Percentiles rank a stretch among this genome's conserved stretches.
These are phyloP conservation scores for Aspergillus alliaceus DNA, from an alignment of 2,329 filamentous ascomycete species.

Conservation along the genomic window DNA sequence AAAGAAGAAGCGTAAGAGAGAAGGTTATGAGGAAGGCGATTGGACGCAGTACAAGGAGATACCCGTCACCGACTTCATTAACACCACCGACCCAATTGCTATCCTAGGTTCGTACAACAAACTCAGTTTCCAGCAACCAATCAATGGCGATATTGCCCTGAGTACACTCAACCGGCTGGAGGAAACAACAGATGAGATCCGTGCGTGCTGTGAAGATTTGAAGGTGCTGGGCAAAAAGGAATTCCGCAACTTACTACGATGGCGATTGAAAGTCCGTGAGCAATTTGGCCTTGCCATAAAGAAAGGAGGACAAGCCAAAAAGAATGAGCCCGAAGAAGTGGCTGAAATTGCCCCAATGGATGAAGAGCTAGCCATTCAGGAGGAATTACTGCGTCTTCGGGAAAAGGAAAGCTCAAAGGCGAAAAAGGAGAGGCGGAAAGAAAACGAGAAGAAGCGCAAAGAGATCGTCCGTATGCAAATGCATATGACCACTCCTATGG, in stretches of 20 bases:
- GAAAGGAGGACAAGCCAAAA: conserved; percentile 55
- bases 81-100: conserved; percentile 88
- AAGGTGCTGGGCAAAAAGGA: conserved; percentile 92
- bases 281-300: conserved; percentile 85
- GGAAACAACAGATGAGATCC: conserved; percentile 81
- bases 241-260: conserved; percentile 84
- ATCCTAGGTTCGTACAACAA: conserved; percentile 85
- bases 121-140: conserved; percentile 77
- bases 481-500: conserved; percentile 93
- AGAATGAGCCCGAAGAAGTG: conserved; percentile 66
- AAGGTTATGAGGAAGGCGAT: conserved; percentile 96
- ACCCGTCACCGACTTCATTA: conserved; percentile 87
- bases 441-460: conserved; percentile 92
- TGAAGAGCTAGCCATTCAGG: conserved; percentile 86
- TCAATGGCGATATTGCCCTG: conserved; percentile 79
- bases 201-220: conserved; percentile 75
- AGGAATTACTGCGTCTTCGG: conserved; percentile 78
- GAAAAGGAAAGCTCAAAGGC: conserved; percentile 75
- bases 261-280: conserved; percentile 85
- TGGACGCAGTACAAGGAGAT: conserved; percentile 90
- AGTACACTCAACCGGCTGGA: conserved; percentile 82
- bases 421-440: conserved; percentile 79
- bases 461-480: conserved; percentile 96
- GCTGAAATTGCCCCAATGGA: conserved; percentile 88
- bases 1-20: conserved; percentile 94